These are phyloP conservation scores for Blastobotrys parvus DNA, from an alignment of 805 yeast species.

Conservation along the genomic window DNA sequence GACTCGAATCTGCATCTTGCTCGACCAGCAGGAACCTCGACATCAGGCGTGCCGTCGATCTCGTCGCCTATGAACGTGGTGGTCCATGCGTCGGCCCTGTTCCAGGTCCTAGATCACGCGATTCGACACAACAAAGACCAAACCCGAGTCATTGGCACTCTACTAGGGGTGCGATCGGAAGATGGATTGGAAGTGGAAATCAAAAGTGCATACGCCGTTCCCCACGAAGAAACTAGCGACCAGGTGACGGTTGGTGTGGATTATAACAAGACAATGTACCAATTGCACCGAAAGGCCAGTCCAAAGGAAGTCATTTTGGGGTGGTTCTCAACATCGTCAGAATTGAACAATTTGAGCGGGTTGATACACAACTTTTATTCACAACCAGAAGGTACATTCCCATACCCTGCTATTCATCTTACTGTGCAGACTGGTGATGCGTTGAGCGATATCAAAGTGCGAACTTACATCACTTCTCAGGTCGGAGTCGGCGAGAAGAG, in stretches of 20 bases:
- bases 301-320: slow-evolving; percentile 76
- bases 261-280: slow-evolving; percentile 61
- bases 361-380: slow-evolving; percentile 76
- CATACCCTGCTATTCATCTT: slow-evolving; percentile 71
- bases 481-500: slow-evolving; percentile 48
- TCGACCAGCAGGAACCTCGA: slow-evolving; percentile 14
- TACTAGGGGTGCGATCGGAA: slow-evolving; percentile 73
- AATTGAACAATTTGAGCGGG: slow-evolving; percentile 63
- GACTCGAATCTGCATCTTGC: slow-evolving; percentile 19
- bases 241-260: slow-evolving; percentile 71
- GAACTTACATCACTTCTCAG: slow-evolving; percentile 70
- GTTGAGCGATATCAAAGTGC: slow-evolving; percentile 36
- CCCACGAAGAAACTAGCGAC: slow-evolving; percentile 67
- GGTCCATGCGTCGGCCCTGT: slow-evolving; percentile 44
- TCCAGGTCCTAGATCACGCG: slow-evolving; percentile 68
- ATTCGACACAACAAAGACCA: slow-evolving; percentile 48
- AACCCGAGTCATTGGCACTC: slow-evolving; percentile 67
- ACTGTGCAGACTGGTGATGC: slow-evolving; percentile 55
- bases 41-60: slow-evolving; percentile 16
- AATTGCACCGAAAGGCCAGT: slow-evolving; percentile 65
- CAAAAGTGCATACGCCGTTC: slow-evolving; percentile 71
- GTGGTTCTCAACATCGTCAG: slow-evolving; percentile 59
- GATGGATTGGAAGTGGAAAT: slow-evolving; percentile 71
- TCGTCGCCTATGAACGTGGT: slow-evolving; percentile 19
- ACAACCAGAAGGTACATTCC: slow-evolving; percentile 59